phyloP scores from a whole-genome alignment of 148 eudicot species.

The Fagopyrum esculentum region DNA sequence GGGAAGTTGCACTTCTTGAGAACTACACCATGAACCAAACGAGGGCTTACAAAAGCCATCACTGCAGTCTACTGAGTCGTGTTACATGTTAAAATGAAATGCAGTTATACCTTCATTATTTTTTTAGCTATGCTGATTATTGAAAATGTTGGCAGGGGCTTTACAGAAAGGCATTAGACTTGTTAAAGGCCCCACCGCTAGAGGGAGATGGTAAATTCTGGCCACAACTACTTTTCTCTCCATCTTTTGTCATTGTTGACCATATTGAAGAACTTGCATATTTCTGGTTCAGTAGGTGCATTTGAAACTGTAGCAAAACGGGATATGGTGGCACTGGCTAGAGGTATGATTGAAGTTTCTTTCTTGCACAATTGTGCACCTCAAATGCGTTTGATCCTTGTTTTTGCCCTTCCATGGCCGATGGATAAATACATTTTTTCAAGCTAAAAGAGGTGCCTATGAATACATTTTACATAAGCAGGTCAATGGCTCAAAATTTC shows the following conservation, averaged over 20 bases:
- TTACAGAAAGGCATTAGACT: conserved; percentile 70
- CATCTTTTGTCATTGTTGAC: neutral
- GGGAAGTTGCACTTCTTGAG: too few relatives aligned
- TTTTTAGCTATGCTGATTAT: neutral
- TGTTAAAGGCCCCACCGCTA: conserved; percentile 83
- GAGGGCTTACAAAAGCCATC: neutral
- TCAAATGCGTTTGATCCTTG: neutral
- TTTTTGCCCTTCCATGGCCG: neutral
- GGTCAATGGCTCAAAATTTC: neutral
- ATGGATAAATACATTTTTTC: neutral
- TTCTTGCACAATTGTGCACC: conserved; percentile 1
- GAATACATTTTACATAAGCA: neutral
- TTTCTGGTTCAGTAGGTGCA: conserved; percentile 31
- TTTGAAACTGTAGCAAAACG: conserved; percentile 32
- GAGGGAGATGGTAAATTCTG: conserved; percentile 40
- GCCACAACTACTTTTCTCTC: neutral
- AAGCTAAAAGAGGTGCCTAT: neutral
- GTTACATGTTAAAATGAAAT: neutral
- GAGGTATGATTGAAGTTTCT: conserved; percentile 44
- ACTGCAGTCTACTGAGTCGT: neutral
- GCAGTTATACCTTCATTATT: neutral
- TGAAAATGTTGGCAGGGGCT: conserved; percentile 49
- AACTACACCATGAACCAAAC: too few relatives aligned
- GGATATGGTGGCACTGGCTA: conserved; percentile 83
- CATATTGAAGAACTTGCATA: neutral